These are phyloP conservation scores for Dentipellis sp. DNA, from an alignment of 768 basidiomycete species.

Conservation along the genomic window DNA sequence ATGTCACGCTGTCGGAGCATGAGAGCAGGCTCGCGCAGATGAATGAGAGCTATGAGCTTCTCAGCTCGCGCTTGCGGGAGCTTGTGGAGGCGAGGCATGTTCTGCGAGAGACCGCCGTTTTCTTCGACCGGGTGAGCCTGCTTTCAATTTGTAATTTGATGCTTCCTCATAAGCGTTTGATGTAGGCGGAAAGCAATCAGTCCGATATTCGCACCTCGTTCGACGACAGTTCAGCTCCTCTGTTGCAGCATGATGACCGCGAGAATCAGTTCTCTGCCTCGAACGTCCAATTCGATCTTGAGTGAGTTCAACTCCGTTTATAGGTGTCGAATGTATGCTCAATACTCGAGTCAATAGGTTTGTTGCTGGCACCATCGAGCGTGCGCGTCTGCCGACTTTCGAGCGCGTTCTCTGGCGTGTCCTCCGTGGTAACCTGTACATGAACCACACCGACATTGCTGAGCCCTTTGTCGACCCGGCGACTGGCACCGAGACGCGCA, in stretches of 20 bases:
- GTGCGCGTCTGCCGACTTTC: conserved; percentile 83
- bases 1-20: conserved; percentile 77
- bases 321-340: neutral
- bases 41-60: conserved; percentile 87
- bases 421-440: conserved; percentile 93
- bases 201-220: conserved; percentile 80
- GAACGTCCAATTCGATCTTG: conserved; percentile 72
- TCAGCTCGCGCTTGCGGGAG: conserved; percentile 80
- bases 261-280: conserved; percentile 48
- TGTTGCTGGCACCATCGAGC: conserved; percentile 93
- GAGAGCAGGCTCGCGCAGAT: conserved; percentile 79
- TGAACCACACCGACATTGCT: conserved; percentile 95
- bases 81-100: conserved; percentile 93
- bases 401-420: conserved; percentile 98
- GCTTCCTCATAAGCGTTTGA: neutral
- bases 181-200: conserved; percentile 72
- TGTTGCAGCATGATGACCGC: conserved; percentile 86
- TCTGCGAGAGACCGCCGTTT: conserved; percentile 88
- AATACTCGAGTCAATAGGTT: conserved; percentile 44
- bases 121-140: conserved; percentile 72
- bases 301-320: conserved; percentile 38
- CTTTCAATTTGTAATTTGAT: neutral
- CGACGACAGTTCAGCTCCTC: conserved; percentile 84
- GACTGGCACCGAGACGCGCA: conserved; percentile 77
- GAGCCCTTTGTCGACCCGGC: conserved; percentile 87